Conservation (phyloP, 2,329 filamentous ascomycete species). For the Talaromyces sp. region DNA sequence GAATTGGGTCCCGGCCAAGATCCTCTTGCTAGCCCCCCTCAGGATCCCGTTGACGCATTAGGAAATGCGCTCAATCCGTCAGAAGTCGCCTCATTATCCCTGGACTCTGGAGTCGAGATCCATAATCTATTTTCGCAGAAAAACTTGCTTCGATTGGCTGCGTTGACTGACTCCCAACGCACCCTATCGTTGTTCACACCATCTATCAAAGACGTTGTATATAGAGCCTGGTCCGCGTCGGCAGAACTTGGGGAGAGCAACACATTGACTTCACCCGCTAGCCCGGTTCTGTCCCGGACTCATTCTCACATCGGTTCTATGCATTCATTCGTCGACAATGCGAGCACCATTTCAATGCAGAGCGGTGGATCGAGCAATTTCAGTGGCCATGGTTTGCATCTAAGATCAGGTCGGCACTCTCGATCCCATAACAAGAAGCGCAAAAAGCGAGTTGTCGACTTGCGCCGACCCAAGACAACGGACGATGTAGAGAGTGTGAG, state of each 20-base stretch:
- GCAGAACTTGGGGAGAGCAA: slow-evolving; percentile 63
- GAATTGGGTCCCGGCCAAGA: slow-evolving; percentile 65
- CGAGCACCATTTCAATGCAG: slow-evolving; percentile 63
- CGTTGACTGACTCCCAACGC: slow-evolving; percentile 80
- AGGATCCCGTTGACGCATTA: slow-evolving; percentile 76
- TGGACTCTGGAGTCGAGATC: slow-evolving; percentile 75
- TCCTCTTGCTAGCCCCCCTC: slow-evolving; percentile 74
- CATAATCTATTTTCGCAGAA: slow-evolving; percentile 94
- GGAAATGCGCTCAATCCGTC: slow-evolving; percentile 72
- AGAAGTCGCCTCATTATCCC: slow-evolving; percentile 69
- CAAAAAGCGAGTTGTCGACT: slow-evolving; percentile 49
- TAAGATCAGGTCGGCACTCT: slow-evolving; percentile 42
- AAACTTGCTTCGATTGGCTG: slow-evolving; percentile 78
- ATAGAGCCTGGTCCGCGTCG: slow-evolving; percentile 83
- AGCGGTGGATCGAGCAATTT: slow-evolving; percentile 51
- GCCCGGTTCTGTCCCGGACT: slow-evolving; percentile 56
- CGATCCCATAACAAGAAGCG: slow-evolving; percentile 43
- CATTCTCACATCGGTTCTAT: slow-evolving; percentile 63
- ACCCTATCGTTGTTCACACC: slow-evolving; percentile 90
- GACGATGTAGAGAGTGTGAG: slow-evolving; percentile 42
- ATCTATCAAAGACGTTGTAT: slow-evolving; percentile 83
- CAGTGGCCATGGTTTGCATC: slow-evolving; percentile 38
- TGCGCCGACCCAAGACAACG: slow-evolving; percentile 41
- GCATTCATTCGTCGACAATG: slow-evolving; percentile 70
- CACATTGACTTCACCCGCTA: slow-evolving; percentile 39